Evolutionary conservation across 257 asterid genomes (phyloP).

Genomic region (Gardenia jasminoides): DNA sequence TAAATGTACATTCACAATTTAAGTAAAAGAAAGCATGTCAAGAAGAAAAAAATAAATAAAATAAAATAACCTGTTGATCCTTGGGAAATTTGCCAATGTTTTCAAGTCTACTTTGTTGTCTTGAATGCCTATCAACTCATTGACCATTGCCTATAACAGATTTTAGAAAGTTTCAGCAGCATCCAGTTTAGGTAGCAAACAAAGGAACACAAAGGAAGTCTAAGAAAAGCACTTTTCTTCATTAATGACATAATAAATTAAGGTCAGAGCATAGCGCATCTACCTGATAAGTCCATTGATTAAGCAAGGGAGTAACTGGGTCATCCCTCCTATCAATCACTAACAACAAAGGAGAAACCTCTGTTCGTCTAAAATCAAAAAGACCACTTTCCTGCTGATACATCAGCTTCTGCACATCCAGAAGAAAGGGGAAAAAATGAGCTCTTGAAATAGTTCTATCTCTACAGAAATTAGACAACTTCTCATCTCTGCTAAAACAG

Average conservation of each 20-base stretch:
- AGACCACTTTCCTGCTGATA: slow-evolving; percentile 96
- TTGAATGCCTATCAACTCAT: slow-evolving; percentile 88
- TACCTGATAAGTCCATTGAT: slow-evolving; percentile 99
- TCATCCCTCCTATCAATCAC: slow-evolving; percentile 93
- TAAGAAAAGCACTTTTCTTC: neutral
- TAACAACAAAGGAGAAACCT: slow-evolving; percentile 86
- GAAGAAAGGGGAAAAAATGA: slow-evolving; percentile 23
- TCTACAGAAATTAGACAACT: slow-evolving; percentile 11
- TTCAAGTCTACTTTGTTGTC: slow-evolving; percentile 88
- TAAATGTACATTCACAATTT: slow-evolving; percentile 21
- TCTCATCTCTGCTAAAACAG: neutral
- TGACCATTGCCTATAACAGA: slow-evolving; percentile 82
- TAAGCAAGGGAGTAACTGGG: slow-evolving; percentile 90
- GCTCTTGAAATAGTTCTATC: neutral
- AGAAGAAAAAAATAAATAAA: too few species aligned
- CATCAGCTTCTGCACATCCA: slow-evolving; percentile 79
- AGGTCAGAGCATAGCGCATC: slow-evolving; percentile 7
- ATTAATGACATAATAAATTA: slow-evolving; percentile 1
- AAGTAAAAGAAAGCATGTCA: slow-evolving; percentile 19
- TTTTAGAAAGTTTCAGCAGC: slow-evolving; percentile 18
- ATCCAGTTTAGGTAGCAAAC: neutral
- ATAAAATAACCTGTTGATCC: slow-evolving; percentile 99
- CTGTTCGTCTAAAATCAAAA: slow-evolving; percentile 90
- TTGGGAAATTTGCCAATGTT: slow-evolving; percentile 60
- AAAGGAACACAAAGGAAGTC: neutral